phyloP scores from a whole-genome alignment of 2,329 filamentous ascomycete species.

The Aspergillus quadrilineatus region DNA sequence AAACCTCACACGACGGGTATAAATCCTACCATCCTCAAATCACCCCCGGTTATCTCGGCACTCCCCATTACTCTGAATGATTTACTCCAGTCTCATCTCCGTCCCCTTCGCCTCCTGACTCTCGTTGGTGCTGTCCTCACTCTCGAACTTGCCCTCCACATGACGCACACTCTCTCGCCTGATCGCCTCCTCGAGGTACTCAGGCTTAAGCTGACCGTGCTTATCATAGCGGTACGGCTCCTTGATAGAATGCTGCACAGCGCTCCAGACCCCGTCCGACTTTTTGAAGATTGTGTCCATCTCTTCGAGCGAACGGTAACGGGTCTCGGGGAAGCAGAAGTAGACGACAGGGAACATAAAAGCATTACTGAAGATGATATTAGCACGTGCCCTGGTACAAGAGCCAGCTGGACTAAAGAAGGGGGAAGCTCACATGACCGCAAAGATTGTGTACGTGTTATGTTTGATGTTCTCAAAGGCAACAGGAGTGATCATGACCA shows the following conservation, averaged over 20 bases:
- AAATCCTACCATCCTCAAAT: neutral
- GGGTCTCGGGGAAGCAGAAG: constrained; percentile 63
- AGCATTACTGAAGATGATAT: constrained; percentile 44
- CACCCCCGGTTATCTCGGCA: neutral
- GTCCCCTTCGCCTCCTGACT: constrained; percentile 4
- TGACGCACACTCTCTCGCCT: constrained; percentile 23
- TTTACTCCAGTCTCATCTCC: neutral
- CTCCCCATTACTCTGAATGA: neutral
- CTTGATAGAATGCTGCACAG: constrained; percentile 50
- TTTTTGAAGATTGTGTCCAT: constrained; percentile 67
- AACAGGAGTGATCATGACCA: constrained; percentile 46
- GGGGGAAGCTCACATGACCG: constrained; percentile 45
- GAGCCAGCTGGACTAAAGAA: neutral
- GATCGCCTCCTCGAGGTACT: constrained; percentile 47
- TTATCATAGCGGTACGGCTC: constrained; percentile 58
- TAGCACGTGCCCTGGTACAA: constrained; percentile 1
- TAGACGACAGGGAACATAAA: constrained; percentile 58
- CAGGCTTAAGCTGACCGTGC: constrained; percentile 52
- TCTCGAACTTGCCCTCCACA: constrained; percentile 21
- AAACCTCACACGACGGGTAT: constrained; percentile 48
- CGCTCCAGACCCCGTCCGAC: constrained; percentile 48
- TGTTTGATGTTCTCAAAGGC: constrained; percentile 32
- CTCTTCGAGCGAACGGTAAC: constrained; percentile 63
- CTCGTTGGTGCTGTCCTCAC: constrained; percentile 26
- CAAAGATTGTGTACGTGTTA: constrained; percentile 37